phyloP scores from a whole-genome alignment of 129 eudicot genomes.

The Centrapalus pauciflorus region DNA sequence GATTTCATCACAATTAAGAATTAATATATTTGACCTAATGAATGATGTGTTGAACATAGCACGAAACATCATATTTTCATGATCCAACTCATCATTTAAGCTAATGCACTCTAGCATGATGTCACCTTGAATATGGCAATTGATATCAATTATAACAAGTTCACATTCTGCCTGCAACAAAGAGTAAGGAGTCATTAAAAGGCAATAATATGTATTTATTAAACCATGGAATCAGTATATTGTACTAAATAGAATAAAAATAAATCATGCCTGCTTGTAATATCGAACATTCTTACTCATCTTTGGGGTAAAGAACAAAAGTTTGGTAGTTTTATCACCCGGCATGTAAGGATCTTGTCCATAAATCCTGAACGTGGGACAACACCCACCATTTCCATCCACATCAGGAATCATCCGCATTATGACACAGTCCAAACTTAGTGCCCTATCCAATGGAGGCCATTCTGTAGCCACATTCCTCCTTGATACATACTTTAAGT shows the following conservation, averaged over 20 bases:
- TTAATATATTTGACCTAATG: constrained; percentile 73
- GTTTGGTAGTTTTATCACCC: constrained; percentile 61
- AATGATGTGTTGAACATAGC: constrained; percentile 91
- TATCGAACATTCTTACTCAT: constrained; percentile 45
- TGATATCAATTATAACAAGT: constrained; percentile 62
- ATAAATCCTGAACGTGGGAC: constrained; percentile 72
- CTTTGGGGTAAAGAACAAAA: constrained; percentile 57
- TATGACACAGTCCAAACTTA: constrained; percentile 70
- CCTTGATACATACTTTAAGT: constrained; percentile 73
- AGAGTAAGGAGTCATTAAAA: not conserved
- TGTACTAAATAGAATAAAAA: not conserved
- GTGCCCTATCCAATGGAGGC: constrained; percentile 72
- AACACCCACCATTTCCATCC: constrained; percentile 79
- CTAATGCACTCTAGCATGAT: constrained; percentile 82
- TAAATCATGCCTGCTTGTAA: constrained; percentile 60
- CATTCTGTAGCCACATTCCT: constrained; percentile 70
- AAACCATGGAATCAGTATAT: not conserved
- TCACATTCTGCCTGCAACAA: constrained; percentile 73
- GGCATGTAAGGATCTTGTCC: constrained; percentile 77
- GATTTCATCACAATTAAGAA: constrained; percentile 71
- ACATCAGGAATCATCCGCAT: constrained; percentile 62
- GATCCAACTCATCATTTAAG: constrained; percentile 49
- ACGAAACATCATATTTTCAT: constrained; percentile 63
- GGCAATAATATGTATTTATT: not conserved
- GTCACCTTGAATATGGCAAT: constrained; percentile 84